Percentiles rank a stretch among this genome's conserved stretches.
These are phyloP conservation scores for Pythium pyrilobum DNA, from an alignment of 352 stramenopile species.

Conservation along the genomic window DNA sequence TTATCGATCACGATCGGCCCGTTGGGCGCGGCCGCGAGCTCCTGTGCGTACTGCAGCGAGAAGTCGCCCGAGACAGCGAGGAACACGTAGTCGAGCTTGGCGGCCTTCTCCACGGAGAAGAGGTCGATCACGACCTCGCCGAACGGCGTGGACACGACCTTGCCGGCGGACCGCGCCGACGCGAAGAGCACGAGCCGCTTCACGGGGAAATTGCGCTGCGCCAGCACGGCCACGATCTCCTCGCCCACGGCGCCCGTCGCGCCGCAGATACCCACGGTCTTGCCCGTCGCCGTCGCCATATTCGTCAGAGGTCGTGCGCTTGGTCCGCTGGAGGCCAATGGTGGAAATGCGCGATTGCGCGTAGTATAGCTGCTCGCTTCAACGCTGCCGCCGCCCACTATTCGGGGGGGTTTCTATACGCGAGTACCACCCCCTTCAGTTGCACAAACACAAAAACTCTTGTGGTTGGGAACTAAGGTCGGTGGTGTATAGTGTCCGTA, in stretches of 20 bases:
- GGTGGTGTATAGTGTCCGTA: slow-evolving; percentile 6
- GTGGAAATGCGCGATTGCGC: neutral
- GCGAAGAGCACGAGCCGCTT: slow-evolving; percentile 94
- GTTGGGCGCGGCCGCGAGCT: slow-evolving; percentile 78
- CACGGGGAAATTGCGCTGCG: slow-evolving; percentile 84
- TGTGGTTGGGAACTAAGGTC: slow-evolving; percentile 5
- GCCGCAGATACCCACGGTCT: slow-evolving; percentile 76
- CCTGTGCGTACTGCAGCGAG: slow-evolving; percentile 91
- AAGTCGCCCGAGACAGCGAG: slow-evolving; percentile 97
- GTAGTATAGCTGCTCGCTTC: slow-evolving; percentile 15
- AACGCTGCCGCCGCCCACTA: slow-evolving; percentile 8
- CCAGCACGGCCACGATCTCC: slow-evolving; percentile 94
- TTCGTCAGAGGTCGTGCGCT: neutral
- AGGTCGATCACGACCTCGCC: slow-evolving; percentile 93
- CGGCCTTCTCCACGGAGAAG: slow-evolving; percentile 91
- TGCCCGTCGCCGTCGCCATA: slow-evolving; percentile 53
- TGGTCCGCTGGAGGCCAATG: neutral
- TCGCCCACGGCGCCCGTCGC: slow-evolving; percentile 94
- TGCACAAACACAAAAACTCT: slow-evolving; percentile 22
- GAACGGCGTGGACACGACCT: slow-evolving; percentile 85
- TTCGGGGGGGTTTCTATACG: neutral
- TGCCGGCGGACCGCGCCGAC: slow-evolving; percentile 91
- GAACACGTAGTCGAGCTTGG: slow-evolving; percentile 96
- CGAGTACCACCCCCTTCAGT: neutral
- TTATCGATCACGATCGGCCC: slow-evolving; percentile 98